Base-by-base conservation (phyloP, 2,329 filamentous ascomycete species). In the Chaetomium sp. region DNA sequence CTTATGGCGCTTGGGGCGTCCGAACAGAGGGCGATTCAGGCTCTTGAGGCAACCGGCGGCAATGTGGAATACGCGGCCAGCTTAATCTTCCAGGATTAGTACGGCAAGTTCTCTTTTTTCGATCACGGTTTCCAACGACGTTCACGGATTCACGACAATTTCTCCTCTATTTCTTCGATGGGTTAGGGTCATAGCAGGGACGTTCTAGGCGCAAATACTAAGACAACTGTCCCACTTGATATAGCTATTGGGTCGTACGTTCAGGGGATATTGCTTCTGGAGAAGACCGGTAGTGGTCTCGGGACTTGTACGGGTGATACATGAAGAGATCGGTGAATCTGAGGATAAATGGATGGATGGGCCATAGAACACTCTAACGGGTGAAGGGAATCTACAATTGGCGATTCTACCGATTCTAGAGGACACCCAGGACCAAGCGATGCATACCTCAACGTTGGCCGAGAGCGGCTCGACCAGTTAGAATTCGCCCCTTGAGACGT, bases 1-100 rank as follows among this genome's bases (percentile, higher is more conserved):
- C 81, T 97, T 40, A 79, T 87, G 48, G 81, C 84, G 47, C 77
- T 97, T 61, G 91, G 92, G 0, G 91, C 94, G 62, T 82, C 85
- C 1, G 79, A 86, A 52, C 80, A 87, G 58, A 81, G 89, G 63
- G 92, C 91, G 0, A 79, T 94, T 52, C 84, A 87, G 57, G 91
- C 91, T 2, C 75, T 99, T 51, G 83, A 91, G 65, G 89, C 89
- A 35, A 88, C 89, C 12, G 85, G 85, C 19, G 92, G 94, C 19
- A 89, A 97, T 66, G 82, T 96, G 6, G 89, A 97, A 59, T 83
- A 86, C 61, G 92, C 92, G n/a, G 91, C 91, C 47, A 85, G 87
- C 49, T 78, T 96, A 59, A 79, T 96, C 52, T 89, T 85, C 64
- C 74, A 79, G 57, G 72, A 74, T 32, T 48, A 77, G 67, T 32